Conservation (phyloP, 768 basidiomycete species). For the Leccinum longicurvipes region DNA sequence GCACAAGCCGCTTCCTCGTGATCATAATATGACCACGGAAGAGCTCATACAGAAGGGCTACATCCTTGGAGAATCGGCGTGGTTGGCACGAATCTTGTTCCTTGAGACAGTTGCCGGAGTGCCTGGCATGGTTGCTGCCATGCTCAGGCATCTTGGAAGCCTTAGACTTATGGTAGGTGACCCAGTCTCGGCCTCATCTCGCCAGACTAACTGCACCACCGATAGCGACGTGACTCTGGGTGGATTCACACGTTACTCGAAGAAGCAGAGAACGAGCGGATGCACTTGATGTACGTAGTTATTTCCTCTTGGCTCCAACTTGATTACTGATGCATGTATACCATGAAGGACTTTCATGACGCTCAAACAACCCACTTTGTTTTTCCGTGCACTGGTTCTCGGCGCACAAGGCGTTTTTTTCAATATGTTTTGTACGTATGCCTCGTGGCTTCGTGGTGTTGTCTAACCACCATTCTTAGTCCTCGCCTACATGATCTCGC, state of each 20-base stretch:
- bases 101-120: conserved; percentile 93
- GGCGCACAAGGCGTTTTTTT: conserved; percentile 92
- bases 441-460: conserved; percentile 11
- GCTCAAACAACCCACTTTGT: conserved; percentile 70
- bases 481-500: conserved; percentile 74
- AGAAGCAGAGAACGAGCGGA: conserved; percentile 96
- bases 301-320: conserved; percentile 1
- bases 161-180: conserved; percentile 77
- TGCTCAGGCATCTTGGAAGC: conserved; percentile 82
- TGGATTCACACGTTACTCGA: conserved; percentile 94
- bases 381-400: conserved; percentile 81
- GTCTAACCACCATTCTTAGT: conserved; percentile 41
- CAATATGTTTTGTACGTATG: conserved; percentile 74
- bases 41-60: conserved; percentile 75
- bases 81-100: conserved; percentile 69
- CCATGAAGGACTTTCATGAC: conserved; percentile 88
- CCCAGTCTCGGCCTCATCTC: conserved; percentile 9
- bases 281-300: conserved; percentile 75
- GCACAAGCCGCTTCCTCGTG: conserved; percentile 60
- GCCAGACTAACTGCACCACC: conserved; percentile 3
- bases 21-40: conserved; percentile 61
- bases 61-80: conserved; percentile 68
- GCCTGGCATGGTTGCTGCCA: conserved; percentile 93
- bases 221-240: conserved; percentile 51
- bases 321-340: conserved; percentile 16